Base-by-base conservation (phyloP, 179 eudicot genomes). In the Camellia oleifera region DNA sequence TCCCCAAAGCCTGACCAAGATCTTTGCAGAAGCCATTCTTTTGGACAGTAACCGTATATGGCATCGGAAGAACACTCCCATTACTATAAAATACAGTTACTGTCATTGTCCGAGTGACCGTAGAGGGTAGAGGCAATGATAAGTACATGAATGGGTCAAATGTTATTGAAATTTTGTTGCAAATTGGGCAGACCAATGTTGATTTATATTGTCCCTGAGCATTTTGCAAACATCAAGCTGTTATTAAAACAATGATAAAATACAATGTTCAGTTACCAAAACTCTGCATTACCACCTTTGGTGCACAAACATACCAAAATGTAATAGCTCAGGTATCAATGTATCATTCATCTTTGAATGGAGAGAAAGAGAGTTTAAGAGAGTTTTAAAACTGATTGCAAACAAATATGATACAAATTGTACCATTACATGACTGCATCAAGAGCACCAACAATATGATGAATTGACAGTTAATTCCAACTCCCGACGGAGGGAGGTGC, bases 81-180 rank as follows among this genome's bases (percentile, higher is more conserved):
- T 91, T 91, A 78, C 93, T 88, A 81, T 89, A 92, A 67, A 93
- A 86, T 76, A 94, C 91, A 78, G 95, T 91, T 64, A 93, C 90
- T 18, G 95, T 94, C 95, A 97, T 93, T 56, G 89, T 81, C 82
- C 97, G 89, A 63, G 92, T 94, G 81, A 81, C 89, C 7, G 83
- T 90, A 80, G 99, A 92, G 50, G 99, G 99, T 66, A 97, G 90
- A 32, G 99, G 99, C 87, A 97, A 83, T 50, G 95, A 93, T 84
- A 97, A 86, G 88, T 97, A 97, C 99, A 97, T 95, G 89, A 97
- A 97, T 57, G 97, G 99, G 80, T 97, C 99, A 88, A 93, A 97
- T 53, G 97, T 92, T 79, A 97, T 88, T 45, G 99, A 97, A 26
- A 97, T 84, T 85, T 95, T 95, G 83, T 72, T 79, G 87, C 99